Evolutionary conservation across 805 yeast genomes (phyloP).

Genomic region (Hemisphaericaspora nanyangensis): DNA sequence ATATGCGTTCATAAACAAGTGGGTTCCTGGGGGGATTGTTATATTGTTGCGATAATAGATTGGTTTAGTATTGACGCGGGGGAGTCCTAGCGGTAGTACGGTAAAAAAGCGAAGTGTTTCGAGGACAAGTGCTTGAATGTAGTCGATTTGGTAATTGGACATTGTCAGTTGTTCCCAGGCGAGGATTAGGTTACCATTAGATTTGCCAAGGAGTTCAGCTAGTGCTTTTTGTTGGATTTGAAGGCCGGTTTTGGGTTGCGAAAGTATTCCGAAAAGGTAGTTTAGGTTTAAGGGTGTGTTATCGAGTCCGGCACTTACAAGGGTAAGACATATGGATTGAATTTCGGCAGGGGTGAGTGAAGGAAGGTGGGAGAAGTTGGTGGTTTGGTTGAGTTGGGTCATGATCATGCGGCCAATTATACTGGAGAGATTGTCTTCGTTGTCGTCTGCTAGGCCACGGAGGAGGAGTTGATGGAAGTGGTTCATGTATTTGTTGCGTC

Average conservation of each 20-base stretch:
- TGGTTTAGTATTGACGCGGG: slow-evolving; percentile 54
- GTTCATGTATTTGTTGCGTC: slow-evolving; percentile 50
- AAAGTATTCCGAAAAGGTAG: slow-evolving; percentile 58
- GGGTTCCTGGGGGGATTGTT: slow-evolving; percentile 53
- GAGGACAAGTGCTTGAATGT: slow-evolving; percentile 53
- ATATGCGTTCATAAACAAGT: slow-evolving; percentile 62
- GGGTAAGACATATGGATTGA: slow-evolving; percentile 61
- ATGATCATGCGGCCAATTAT: slow-evolving; percentile 26
- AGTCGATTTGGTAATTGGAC: slow-evolving; percentile 20
- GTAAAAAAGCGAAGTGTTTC: slow-evolving; percentile 63
- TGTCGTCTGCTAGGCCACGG: slow-evolving; percentile 16
- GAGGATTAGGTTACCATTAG: slow-evolving; percentile 24
- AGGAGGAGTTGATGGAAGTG: slow-evolving; percentile 19
- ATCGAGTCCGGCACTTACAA: slow-evolving; percentile 79
- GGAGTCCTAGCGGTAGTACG: slow-evolving; percentile 64
- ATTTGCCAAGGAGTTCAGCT: slow-evolving; percentile 30
- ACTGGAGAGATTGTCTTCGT: slow-evolving; percentile 24
- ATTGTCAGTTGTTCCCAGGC: slow-evolving; percentile 28
- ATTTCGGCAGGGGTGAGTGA: slow-evolving; percentile 35
- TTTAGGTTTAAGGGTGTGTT: slow-evolving; percentile 63
- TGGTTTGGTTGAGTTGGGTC: not conserved
- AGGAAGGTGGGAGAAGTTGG: not conserved
- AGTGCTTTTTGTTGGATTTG: slow-evolving; percentile 44
- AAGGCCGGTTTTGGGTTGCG: slow-evolving; percentile 22
- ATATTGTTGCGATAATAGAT: slow-evolving; percentile 36